Base-by-base conservation (phyloP, 1,284 basidiomycete genomes). In the Ceratobasidium sp. region DNA sequence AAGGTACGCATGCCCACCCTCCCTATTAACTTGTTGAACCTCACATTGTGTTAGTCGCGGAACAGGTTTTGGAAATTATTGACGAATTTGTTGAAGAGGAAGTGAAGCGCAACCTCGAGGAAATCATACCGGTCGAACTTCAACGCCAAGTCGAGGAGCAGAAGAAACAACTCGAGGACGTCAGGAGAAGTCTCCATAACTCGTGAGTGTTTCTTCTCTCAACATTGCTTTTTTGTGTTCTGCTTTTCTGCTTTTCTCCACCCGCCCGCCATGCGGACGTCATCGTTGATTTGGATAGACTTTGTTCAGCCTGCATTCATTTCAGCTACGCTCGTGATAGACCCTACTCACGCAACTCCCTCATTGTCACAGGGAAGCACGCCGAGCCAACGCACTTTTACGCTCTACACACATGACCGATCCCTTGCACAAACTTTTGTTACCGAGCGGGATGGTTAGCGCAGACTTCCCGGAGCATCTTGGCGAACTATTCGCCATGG, bases 401-500 rank as follows among this genome's bases (percentile, higher is more conserved):
- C 69, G 78, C 0, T 76, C 77, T 2, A 79, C 65, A 6, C 66
- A 78, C 33, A 49, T 77, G 37, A 69, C 76, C 17, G 78, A 77
- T 47, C 67, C 78, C n/a, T 39, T 79, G 20, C 78, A 79, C 39
- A 78, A 78, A 35, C 77, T 79, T 4, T 33, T 76, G 6, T 42
- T 67, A n/a, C 54, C 58, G 1, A 63, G 39, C 13, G 76, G 77
- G 3, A 73, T 61, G 66, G 75, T 78, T 15, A 76, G 77, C 53
- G 65, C 53, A 23, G 56, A 76, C 31, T 79, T 79, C 51, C 78
- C 78, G 37, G 68, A 75, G 49, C 63, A 79, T 61, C 68, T 79
- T 31, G 66, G 64, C n/a, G 75, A 63, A 17, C 47, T 79, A 6
- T 78, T 79, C 53, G 68, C 56, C 6, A 49, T 79, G 39, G 77